phyloP scores from a whole-genome alignment of 2,329 filamentous ascomycete genomes.

The Curvularia eragrostidis region DNA sequence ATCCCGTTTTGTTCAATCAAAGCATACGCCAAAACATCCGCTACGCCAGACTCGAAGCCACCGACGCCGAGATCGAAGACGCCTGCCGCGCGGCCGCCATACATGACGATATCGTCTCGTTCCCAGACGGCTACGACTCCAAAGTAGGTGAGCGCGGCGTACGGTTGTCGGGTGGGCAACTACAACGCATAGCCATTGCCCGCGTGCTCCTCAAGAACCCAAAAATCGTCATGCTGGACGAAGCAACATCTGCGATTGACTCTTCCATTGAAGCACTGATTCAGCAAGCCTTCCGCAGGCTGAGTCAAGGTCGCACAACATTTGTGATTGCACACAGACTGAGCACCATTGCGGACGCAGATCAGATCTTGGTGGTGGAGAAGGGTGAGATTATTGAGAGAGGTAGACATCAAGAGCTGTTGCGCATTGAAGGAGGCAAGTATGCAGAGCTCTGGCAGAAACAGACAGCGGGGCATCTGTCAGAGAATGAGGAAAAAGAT shows the following conservation, averaged over 20 bases:
- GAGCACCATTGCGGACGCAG: conserved; percentile 83
- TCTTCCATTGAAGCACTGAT: conserved; percentile 72
- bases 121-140: conserved; percentile 55
- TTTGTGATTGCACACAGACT: conserved; percentile 79
- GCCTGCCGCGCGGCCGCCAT: conserved; percentile 68
- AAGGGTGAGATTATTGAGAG: conserved; percentile 78
- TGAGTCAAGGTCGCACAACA: conserved; percentile 68
- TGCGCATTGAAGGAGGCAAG: conserved; percentile 68
- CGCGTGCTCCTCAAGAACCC: conserved; percentile 80
- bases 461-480: conserved; percentile 61
- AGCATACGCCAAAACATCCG: conserved; percentile 70
- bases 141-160: conserved; percentile 52
- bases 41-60: conserved; percentile 68
- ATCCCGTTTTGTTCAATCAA: conserved; percentile 68
- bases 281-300: conserved; percentile 64
- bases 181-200: conserved; percentile 72
- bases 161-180: conserved; percentile 67
- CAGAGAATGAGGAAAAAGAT: conserved; percentile 15
- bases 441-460: conserved; percentile 90
- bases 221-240: conserved; percentile 83
- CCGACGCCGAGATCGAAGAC: conserved; percentile 64
- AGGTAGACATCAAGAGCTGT: conserved; percentile 79
- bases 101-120: conserved; percentile 68
- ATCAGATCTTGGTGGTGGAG: conserved; percentile 82
- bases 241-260: conserved; percentile 88